Evolutionary conservation across 202 grass and related monocot genomes (phyloP).

Genomic region (Dendrocalamus latiflorus): DNA sequence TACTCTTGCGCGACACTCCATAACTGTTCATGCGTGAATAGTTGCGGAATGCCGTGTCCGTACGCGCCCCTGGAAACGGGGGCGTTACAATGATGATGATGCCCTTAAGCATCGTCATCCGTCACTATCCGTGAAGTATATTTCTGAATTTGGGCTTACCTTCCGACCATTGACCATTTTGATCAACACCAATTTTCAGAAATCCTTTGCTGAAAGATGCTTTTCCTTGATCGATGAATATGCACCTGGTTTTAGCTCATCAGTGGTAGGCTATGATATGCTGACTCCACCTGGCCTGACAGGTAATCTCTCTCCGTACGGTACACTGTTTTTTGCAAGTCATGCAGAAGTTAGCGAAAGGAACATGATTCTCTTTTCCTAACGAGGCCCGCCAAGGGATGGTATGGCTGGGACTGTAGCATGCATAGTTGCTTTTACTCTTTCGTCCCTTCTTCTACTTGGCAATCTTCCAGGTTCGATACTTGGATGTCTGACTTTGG

Average conservation of each 20-base stretch:
- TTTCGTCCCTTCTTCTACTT: not conserved
- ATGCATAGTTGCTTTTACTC: not conserved
- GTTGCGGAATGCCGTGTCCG: too few species aligned
- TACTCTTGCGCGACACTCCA: too few species aligned
- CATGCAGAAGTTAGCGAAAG: too few species aligned
- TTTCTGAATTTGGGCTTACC: conserved; percentile 4
- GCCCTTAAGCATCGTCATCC: not conserved
- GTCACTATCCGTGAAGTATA: not conserved
- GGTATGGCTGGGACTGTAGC: conserved; percentile 45
- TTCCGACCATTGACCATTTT: not conserved
- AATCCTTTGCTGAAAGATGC: conserved; percentile 82
- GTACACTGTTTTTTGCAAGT: not conserved
- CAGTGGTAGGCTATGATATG: conserved; percentile 89
- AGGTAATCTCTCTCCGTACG: conserved; percentile 50
- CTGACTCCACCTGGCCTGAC: conserved; percentile 87
- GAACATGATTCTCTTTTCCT: conserved; percentile 92
- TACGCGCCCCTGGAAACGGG: too few species aligned
- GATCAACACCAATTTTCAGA: conserved; percentile 50
- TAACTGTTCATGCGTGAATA: too few species aligned
- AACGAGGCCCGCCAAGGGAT: conserved; percentile 87
- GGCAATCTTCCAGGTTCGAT: not conserved
- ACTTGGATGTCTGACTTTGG: too few species aligned
- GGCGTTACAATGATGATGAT: too few species aligned
- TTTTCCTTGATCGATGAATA: conserved; percentile 97
- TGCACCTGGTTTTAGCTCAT: conserved; percentile 83